These are phyloP conservation scores for Zygosaccharomyces pseudobailii DNA, from an alignment of 1,139 yeast genomes.

Conservation along the genomic window DNA sequence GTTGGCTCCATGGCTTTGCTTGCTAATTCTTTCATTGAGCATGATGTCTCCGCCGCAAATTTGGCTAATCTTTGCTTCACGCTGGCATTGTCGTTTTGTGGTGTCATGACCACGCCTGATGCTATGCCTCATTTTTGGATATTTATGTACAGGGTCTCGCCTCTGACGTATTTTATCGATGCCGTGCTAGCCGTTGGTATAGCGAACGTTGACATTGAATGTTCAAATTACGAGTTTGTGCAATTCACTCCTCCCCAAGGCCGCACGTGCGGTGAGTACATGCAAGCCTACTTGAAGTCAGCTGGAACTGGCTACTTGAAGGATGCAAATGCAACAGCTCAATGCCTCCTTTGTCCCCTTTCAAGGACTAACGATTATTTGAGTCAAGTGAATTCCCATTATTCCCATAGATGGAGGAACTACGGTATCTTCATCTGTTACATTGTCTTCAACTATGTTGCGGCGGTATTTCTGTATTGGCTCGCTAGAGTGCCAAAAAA, in stretches of 20 bases:
- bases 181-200: constrained; percentile 50
- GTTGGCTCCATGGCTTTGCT: constrained; percentile 62
- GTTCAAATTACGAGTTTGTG: constrained; percentile 46
- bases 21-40: constrained; percentile 47
- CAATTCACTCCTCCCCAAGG: constrained; percentile 45
- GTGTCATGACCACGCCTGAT: constrained; percentile 66
- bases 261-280: constrained; percentile 50
- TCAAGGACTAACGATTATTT: constrained; percentile 50
- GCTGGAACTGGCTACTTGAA: constrained; percentile 54
- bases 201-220: constrained; percentile 46
- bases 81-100: constrained; percentile 71
- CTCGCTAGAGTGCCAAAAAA: constrained; percentile 66
- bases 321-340: constrained; percentile 41
- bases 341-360: constrained; percentile 50
- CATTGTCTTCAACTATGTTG: constrained; percentile 46
- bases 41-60: constrained; percentile 74
- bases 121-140: constrained; percentile 60
- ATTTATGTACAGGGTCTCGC: constrained; percentile 60
- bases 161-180: constrained; percentile 55
- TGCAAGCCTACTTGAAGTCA: constrained; percentile 41
- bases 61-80: constrained; percentile 59
- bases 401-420: constrained; percentile 61
- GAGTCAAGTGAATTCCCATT: constrained; percentile 39
- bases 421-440: constrained; percentile 49
- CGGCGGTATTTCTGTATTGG: constrained; percentile 60